These are phyloP conservation scores for Peterozyma toletana DNA, from an alignment of 805 yeast genomes.

Conservation along the genomic window DNA sequence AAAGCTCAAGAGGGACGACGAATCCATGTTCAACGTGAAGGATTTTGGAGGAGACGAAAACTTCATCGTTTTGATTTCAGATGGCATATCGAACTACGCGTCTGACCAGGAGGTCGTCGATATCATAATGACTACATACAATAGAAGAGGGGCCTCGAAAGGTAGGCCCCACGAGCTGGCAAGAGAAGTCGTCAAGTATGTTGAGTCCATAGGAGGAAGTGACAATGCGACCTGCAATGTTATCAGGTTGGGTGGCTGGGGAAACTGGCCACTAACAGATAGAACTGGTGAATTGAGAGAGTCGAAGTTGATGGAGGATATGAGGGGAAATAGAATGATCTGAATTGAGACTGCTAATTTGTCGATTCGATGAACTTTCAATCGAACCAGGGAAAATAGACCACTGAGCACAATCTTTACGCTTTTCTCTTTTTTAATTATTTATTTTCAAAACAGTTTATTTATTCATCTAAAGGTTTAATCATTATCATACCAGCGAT, in stretches of 20 bases:
- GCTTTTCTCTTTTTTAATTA: too few species aligned
- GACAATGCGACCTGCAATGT: constrained; percentile 95
- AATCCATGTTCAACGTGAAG: constrained; percentile 17
- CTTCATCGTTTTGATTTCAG: constrained; percentile 75
- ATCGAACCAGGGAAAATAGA: too few species aligned
- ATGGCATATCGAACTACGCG: constrained; percentile 77
- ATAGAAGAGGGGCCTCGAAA: constrained; percentile 52
- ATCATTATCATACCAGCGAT: too few species aligned
- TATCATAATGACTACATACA: constrained; percentile 62
- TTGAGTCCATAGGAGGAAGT: constrained; percentile 82
- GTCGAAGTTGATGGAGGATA: constrained; percentile 35
- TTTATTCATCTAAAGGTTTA: too few species aligned
- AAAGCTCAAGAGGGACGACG: constrained; percentile 12
- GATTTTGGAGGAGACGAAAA: constrained; percentile 78
- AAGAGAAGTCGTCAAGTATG: constrained; percentile 74
- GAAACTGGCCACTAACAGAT: constrained; percentile 81
- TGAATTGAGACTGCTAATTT: too few species aligned
- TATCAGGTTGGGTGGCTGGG: constrained; percentile 84
- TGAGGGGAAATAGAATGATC: constrained; percentile 10
- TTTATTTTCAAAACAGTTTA: too few species aligned
- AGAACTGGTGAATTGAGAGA: constrained; percentile 80
- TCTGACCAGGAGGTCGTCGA: constrained; percentile 92
- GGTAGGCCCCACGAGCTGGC: constrained; percentile 88
- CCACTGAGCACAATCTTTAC: too few species aligned
- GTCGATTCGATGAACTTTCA: too few species aligned